phyloP scores from a whole-genome alignment of 306 rosid species.

The Ochetophila trinervis region DNA sequence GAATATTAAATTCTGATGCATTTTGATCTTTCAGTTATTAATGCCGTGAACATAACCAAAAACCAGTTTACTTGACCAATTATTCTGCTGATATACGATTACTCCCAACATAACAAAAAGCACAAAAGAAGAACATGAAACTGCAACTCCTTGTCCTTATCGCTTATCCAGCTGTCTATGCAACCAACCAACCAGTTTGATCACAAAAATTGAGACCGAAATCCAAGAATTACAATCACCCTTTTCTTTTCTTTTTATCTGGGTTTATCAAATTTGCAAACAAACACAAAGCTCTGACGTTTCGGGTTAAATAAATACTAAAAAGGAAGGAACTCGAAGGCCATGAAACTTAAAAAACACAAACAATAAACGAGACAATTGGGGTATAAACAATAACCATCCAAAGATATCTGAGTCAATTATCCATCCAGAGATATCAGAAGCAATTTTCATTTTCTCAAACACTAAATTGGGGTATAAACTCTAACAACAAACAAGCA shows the following conservation, averaged over 20 bases:
- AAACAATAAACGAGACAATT: too few relatives aligned
- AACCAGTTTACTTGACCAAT: not conserved
- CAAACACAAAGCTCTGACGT: not conserved
- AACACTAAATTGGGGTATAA: conserved; percentile 11
- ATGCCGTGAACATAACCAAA: not conserved
- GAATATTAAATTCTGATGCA: not conserved
- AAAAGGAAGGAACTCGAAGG: too few relatives aligned
- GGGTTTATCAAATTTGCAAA: conserved; percentile 6
- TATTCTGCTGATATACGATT: not conserved
- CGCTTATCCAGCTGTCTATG: not conserved
- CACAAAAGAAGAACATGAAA: not conserved
- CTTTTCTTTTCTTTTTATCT: not conserved
- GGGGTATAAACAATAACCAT: too few relatives aligned
- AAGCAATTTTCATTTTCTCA: conserved; percentile 30
- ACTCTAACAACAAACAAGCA: not conserved
- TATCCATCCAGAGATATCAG: not conserved
- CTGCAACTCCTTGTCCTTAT: not conserved
- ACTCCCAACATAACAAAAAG: not conserved
- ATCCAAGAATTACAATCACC: not conserved
- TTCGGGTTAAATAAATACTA: not conserved
- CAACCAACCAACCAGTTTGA: not conserved
- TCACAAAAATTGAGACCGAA: not conserved
- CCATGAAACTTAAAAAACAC: too few relatives aligned
- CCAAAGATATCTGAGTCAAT: not conserved
- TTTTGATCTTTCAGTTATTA: conserved; percentile 9